Conservation (phyloP, 2,329 filamentous ascomycete genomes). For the Colletotrichum tamarilloi region DNA sequence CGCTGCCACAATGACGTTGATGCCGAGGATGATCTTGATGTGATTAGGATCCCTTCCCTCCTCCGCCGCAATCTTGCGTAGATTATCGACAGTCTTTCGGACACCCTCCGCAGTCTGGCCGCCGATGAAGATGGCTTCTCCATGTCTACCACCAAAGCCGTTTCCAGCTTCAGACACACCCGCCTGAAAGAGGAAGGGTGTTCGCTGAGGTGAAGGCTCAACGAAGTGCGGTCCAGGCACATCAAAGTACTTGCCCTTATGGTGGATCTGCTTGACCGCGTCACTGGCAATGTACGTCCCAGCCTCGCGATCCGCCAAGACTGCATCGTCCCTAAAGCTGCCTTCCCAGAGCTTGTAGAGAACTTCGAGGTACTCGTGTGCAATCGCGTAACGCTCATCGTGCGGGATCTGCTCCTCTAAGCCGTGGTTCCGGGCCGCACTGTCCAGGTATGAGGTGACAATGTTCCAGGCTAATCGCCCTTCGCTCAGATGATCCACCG, state of each 20-base stretch:
- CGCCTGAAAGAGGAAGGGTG: conserved; percentile 67
- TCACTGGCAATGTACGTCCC: conserved; percentile 41
- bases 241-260: conserved; percentile 68
- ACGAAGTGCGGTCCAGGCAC: conserved; percentile 71
- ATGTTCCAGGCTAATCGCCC: not conserved
- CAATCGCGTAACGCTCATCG: conserved; percentile 67
- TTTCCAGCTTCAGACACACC: not conserved
- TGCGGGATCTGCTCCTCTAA: conserved; percentile 43
- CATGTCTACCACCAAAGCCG: not conserved
- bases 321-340: conserved; percentile 61
- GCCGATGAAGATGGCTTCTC: not conserved
- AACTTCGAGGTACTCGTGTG: conserved; percentile 68
- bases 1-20: not conserved
- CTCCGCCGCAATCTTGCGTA: not conserved
- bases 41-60: not conserved
- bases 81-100: not conserved
- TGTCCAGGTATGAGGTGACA: not conserved
- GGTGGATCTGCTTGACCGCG: conserved; percentile 71
- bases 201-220: conserved; percentile 71
- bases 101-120: not conserved
- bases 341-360: conserved; percentile 71
- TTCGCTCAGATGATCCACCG: not conserved
- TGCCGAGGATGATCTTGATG: not conserved
- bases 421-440: not conserved
- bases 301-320: conserved; percentile 63